Conservation (phyloP, 2,329 filamentous ascomycete species). For the Domatiomyces catenatus region DNA sequence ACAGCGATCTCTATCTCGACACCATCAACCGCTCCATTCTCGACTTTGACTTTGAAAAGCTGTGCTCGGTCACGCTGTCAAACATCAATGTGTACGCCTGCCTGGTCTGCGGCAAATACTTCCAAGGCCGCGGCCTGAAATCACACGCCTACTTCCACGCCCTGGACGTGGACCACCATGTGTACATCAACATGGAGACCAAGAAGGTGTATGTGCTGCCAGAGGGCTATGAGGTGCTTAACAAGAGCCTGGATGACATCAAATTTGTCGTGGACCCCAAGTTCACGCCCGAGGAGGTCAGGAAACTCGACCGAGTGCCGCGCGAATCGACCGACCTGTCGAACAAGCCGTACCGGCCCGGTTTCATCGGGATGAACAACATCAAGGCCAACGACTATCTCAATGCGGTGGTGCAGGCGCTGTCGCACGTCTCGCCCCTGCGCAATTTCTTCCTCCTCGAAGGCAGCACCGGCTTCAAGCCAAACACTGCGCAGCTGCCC, state of each 20-base stretch:
- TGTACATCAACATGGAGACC: slow-evolving; percentile 94
- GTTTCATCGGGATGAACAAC: slow-evolving; percentile 98
- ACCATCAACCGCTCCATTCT: slow-evolving; percentile 85
- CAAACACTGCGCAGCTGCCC: slow-evolving; percentile 58
- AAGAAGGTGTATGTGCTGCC: slow-evolving; percentile 84
- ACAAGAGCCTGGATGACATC: slow-evolving; percentile 90
- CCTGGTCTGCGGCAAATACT: slow-evolving; percentile 95
- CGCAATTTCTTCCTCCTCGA: slow-evolving; percentile 87
- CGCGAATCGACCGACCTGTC: slow-evolving; percentile 56
- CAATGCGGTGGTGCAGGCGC: slow-evolving; percentile 82
- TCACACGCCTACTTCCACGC: slow-evolving; percentile 97
- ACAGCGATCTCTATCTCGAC: slow-evolving; percentile 92
- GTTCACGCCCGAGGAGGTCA: slow-evolving; percentile 66
- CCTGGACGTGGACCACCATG: slow-evolving; percentile 86
- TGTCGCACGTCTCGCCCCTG: slow-evolving; percentile 77
- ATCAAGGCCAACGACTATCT: slow-evolving; percentile 99
- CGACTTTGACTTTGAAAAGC: slow-evolving; percentile 97
- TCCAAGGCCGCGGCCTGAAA: slow-evolving; percentile 79
- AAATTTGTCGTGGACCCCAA: slow-evolving; percentile 92
- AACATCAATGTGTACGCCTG: slow-evolving; percentile 99
- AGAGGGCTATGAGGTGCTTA: slow-evolving; percentile 92
- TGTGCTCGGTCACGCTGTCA: slow-evolving; percentile 86
- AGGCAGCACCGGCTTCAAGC: slow-evolving; percentile 42
- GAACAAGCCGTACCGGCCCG: slow-evolving; percentile 71
- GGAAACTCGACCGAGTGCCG: slow-evolving; percentile 53